Percentiles rank a stretch among this genome's conserved stretches.
These are phyloP conservation scores for Xanthoconium purpureum DNA, from an alignment of 768 basidiomycete species.

Conservation along the genomic window DNA sequence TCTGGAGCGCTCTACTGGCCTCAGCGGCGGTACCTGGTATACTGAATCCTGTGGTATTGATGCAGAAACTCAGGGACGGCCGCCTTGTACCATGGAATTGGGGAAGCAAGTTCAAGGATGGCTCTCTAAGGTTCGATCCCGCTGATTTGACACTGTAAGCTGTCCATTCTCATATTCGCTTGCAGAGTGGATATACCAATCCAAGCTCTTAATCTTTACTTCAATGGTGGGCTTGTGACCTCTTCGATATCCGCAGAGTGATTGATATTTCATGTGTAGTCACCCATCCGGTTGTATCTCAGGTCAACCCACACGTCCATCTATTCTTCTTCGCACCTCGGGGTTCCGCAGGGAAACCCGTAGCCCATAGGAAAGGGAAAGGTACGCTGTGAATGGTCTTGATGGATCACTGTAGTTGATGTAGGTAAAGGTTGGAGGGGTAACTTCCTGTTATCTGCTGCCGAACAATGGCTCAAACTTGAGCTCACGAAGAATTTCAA, in stretches of 20 bases:
- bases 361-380: slow-evolving; percentile 91
- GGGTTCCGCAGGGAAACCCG: slow-evolving; percentile 88
- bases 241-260: not conserved
- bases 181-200: slow-evolving; percentile 90
- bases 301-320: slow-evolving; percentile 90
- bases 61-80: slow-evolving; percentile 86
- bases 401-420: not conserved
- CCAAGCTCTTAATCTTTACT: slow-evolving; percentile 83
- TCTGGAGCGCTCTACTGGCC: slow-evolving; percentile 79
- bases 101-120: slow-evolving; percentile 93
- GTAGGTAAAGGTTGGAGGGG: slow-evolving; percentile 80
- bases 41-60: slow-evolving; percentile 89
- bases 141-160: not conserved
- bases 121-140: slow-evolving; percentile 64
- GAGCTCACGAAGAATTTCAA: slow-evolving; percentile 97
- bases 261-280: slow-evolving; percentile 42
- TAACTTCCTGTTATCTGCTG: slow-evolving; percentile 87
- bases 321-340: slow-evolving; percentile 92
- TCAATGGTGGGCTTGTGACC: slow-evolving; percentile 55
- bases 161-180: not conserved
- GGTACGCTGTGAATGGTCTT: slow-evolving; percentile 38
- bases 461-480: slow-evolving; percentile 92
- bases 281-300: slow-evolving; percentile 90
- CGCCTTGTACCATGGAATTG: slow-evolving; percentile 88
- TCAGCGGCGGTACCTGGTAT: slow-evolving; percentile 96